These are phyloP conservation scores for Brassica hybrid DNA, from an alignment of 441 rosid genomes.

Conservation along the genomic window DNA sequence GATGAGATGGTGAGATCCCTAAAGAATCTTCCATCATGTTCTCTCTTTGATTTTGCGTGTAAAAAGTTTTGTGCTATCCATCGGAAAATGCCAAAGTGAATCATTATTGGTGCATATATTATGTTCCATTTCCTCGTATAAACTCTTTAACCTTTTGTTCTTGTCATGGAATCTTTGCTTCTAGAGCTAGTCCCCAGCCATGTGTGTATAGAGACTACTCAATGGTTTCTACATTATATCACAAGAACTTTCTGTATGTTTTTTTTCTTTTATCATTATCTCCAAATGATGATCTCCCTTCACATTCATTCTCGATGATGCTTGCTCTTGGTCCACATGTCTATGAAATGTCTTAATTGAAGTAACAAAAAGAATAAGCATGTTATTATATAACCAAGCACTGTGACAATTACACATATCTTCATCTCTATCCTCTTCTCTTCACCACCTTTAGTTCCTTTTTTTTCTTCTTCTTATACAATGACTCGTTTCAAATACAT, in stretches of 20 bases:
- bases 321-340: neutral
- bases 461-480: slow-evolving; percentile 19
- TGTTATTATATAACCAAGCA: slow-evolving; percentile 37
- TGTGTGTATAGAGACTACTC: neutral
- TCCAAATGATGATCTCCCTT: neutral
- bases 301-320: slow-evolving; percentile 6
- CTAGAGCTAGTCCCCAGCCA: neutral
- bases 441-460: slow-evolving; percentile 24
- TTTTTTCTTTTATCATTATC: neutral
- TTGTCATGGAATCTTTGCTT: slow-evolving; percentile 6
- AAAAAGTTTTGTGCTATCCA: slow-evolving; percentile 22
- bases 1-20: slow-evolving; percentile 28
- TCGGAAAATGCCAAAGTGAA: slow-evolving; percentile 23
- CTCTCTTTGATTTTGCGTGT: neutral
- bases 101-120: slow-evolving; percentile 13
- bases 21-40: slow-evolving; percentile 38
- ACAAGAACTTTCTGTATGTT: neutral
- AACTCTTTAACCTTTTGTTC: neutral
- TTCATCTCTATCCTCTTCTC: slow-evolving; percentile 24
- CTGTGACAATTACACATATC: slow-evolving; percentile 37
- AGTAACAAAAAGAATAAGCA: neutral
- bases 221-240: neutral
- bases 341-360: too few relatives aligned
- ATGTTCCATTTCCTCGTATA: slow-evolving; percentile 6
- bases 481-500: slow-evolving; percentile 26